Conservation (phyloP, 1,139 yeast genomes). For the Yamadazyma dendronema region DNA sequence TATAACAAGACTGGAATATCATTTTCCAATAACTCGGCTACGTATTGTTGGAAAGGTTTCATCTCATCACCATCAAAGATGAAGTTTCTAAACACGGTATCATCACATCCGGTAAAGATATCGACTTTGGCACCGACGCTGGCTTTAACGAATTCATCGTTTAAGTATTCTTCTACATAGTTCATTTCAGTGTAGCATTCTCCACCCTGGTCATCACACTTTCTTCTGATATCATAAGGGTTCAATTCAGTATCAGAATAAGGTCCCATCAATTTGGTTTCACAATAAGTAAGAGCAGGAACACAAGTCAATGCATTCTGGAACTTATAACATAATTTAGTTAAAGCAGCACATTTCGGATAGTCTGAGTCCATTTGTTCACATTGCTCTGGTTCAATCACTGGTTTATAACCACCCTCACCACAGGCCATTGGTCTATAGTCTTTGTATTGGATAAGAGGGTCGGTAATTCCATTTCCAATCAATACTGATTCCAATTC, state of each 20-base stretch:
- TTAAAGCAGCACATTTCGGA: conserved; percentile 79
- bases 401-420: conserved; percentile 70
- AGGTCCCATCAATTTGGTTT: conserved; percentile 56
- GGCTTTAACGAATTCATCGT: conserved; percentile 46
- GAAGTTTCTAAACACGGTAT: conserved; percentile 78
- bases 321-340: conserved; percentile 74
- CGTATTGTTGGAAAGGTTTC: conserved; percentile 80
- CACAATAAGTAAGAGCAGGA: conserved; percentile 87
- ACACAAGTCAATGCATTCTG: conserved; percentile 86
- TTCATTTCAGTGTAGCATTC: conserved; percentile 56
- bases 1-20: conserved; percentile 70
- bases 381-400: conserved; percentile 62
- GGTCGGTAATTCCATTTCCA: conserved; percentile 84
- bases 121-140: conserved; percentile 93
- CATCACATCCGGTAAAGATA: conserved; percentile 79
- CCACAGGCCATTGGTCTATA: conserved; percentile 88
- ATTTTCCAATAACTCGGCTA: conserved; percentile 53
- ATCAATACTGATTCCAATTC: conserved; percentile 69
- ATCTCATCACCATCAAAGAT: conserved; percentile 85
- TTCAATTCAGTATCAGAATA: conserved; percentile 66
- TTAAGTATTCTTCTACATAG: conserved; percentile 36
- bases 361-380: conserved; percentile 52
- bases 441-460: conserved; percentile 63
- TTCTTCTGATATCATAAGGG: conserved; percentile 87
- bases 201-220: conserved; percentile 70